These are phyloP conservation scores for Botryococcus braunii DNA, from an alignment of 163 green algal species.

Conservation along the genomic window DNA sequence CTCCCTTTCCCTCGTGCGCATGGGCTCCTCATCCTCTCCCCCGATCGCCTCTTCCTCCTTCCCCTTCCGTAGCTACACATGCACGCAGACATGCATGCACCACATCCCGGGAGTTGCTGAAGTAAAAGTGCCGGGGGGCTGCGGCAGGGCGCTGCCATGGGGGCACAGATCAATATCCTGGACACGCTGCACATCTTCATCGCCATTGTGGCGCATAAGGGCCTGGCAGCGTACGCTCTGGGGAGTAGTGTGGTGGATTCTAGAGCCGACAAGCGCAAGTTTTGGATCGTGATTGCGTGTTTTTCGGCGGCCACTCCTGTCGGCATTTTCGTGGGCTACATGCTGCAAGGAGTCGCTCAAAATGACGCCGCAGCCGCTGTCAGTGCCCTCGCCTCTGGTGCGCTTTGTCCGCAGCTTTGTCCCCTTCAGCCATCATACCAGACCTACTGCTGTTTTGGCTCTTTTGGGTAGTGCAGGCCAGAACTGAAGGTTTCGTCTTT, in stretches of 20 bases:
- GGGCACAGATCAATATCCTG: constrained; percentile 38
- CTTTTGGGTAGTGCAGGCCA: too few relatives aligned
- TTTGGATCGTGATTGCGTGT: constrained; percentile 53
- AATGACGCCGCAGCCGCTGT: constrained; percentile 41
- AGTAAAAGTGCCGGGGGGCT: too few relatives aligned
- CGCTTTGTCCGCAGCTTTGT: not conserved
- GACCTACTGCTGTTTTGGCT: too few relatives aligned
- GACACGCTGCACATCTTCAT: constrained; percentile 74
- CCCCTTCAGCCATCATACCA: not conserved
- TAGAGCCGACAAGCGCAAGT: constrained; percentile 21
- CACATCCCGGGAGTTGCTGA: too few relatives aligned
- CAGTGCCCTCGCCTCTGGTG: constrained; percentile 54
- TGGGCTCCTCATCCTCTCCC: too few relatives aligned
- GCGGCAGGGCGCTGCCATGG: constrained; percentile 47
- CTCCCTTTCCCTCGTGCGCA: too few relatives aligned
- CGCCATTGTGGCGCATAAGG: constrained; percentile 71
- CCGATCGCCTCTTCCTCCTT: too few relatives aligned
- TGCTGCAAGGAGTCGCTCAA: constrained; percentile 37
- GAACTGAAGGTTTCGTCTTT: too few relatives aligned
- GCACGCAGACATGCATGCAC: too few relatives aligned
- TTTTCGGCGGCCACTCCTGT: constrained; percentile 66
- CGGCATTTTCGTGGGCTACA: constrained; percentile 59
- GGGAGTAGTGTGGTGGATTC: constrained; percentile 64
- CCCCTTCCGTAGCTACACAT: too few relatives aligned
- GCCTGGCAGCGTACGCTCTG: constrained; percentile 73